A percentile compares a stretch with the other conserved stretches of the same genome.
These are phyloP conservation scores for Fraxinus latifolia DNA, from an alignment of 305 asterid species.

Conservation along the genomic window DNA sequence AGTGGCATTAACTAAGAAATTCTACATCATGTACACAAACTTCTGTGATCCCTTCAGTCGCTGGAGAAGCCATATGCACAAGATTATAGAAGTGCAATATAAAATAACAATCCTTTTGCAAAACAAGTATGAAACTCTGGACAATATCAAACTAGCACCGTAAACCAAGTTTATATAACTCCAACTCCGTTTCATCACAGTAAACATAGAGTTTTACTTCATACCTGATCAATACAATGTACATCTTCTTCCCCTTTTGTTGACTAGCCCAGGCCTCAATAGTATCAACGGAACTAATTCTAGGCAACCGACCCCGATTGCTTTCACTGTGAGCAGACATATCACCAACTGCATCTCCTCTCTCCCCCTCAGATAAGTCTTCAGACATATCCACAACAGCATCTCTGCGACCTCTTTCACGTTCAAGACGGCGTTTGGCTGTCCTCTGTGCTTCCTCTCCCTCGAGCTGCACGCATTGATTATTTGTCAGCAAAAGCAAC, in stretches of 20 bases:
- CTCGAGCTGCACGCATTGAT: slow-evolving; percentile 56
- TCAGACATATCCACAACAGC: slow-evolving; percentile 98
- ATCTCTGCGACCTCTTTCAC: slow-evolving; percentile 88
- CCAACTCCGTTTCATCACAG: slow-evolving; percentile 4
- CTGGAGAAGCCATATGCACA: slow-evolving; percentile 7
- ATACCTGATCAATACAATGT: slow-evolving; percentile 77
- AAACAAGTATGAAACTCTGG: neutral
- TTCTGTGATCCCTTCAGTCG: slow-evolving; percentile 5
- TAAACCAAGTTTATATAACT: neutral
- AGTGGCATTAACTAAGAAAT: neutral
- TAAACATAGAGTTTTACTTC: slow-evolving; percentile 22
- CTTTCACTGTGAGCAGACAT: slow-evolving; percentile 65
- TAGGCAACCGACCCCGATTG: slow-evolving; percentile 67
- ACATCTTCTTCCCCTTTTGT: slow-evolving; percentile 80
- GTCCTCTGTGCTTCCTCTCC: slow-evolving; percentile 73
- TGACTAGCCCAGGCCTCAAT: slow-evolving; percentile 83
- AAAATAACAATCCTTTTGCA: neutral
- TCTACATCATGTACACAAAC: neutral
- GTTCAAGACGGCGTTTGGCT: slow-evolving; percentile 83
- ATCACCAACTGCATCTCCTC: slow-evolving; percentile 58
- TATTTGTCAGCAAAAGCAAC: slow-evolving; percentile 14
- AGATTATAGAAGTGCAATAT: slow-evolving; percentile 10
- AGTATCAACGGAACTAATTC: slow-evolving; percentile 75
- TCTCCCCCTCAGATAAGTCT: slow-evolving; percentile 93
- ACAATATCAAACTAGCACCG: neutral